Evolutionary conservation across 1,139 yeast genomes (phyloP).

Genomic region (Hanseniaspora sp.): DNA sequence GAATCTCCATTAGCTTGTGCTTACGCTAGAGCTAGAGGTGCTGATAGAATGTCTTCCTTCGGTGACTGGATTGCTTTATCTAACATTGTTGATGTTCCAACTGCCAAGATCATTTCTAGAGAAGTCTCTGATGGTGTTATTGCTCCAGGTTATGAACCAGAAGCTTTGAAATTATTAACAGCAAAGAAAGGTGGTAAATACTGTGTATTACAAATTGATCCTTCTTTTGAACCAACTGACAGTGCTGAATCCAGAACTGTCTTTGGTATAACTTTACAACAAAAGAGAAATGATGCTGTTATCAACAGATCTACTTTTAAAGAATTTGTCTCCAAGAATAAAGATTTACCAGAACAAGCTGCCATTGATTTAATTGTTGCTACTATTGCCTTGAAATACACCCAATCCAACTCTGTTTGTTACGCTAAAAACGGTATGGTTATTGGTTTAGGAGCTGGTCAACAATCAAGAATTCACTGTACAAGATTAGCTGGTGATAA

Average conservation of each 20-base stretch:
- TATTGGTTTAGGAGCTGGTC: constrained; percentile 97
- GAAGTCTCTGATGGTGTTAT: constrained; percentile 98
- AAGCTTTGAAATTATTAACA: constrained; percentile 75
- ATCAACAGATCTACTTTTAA: constrained; percentile 79
- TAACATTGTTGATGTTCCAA: constrained; percentile 88
- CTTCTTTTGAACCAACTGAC: constrained; percentile 70
- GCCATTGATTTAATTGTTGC: constrained; percentile 88
- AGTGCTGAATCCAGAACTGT: constrained; percentile 82
- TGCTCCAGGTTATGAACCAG: constrained; percentile 93
- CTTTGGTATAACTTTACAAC: constrained; percentile 88
- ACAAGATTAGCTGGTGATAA: constrained; percentile 98
- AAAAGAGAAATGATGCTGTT: constrained; percentile 95
- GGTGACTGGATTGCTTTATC: constrained; percentile 97
- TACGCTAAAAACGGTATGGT: constrained; percentile 99
- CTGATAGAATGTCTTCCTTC: constrained; percentile 97
- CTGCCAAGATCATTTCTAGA: constrained; percentile 92
- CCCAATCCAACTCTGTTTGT: constrained; percentile 96
- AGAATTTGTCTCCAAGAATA: constrained; percentile 82
- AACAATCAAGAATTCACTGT: constrained; percentile 97
- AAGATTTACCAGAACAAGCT: constrained; percentile 82
- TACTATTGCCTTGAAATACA: constrained; percentile 90
- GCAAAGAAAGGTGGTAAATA: constrained; percentile 96
- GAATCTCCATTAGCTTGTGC: constrained; percentile 89
- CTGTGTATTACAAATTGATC: constrained; percentile 91
- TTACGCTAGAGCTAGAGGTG: constrained; percentile 98